Conservation (phyloP, 2,329 filamentous ascomycete genomes). For the Fusarium ambrosium region DNA sequence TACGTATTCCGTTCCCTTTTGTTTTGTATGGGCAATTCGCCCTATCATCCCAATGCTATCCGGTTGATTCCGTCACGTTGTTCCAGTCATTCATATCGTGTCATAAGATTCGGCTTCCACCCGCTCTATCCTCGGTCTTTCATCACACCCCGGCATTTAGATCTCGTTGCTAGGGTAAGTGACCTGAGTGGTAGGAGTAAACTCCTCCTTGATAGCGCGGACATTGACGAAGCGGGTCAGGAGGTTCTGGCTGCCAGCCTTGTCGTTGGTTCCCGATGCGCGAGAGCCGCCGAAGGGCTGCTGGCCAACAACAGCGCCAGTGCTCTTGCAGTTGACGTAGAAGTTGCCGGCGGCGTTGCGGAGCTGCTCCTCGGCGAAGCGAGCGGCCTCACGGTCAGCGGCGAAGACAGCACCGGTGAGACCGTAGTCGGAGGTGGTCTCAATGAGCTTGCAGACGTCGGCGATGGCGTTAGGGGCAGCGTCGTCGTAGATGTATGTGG, state of each 20-base stretch:
- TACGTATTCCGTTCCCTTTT: conserved; percentile 9
- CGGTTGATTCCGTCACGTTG: conserved; percentile 5
- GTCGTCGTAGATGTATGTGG: conserved; percentile 84
- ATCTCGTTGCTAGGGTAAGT: conserved; percentile 80
- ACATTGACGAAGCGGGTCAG: conserved; percentile 76
- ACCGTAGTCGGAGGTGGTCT: conserved; percentile 81
- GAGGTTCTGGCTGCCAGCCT: conserved; percentile 76
- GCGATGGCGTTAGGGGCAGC: conserved; percentile 68
- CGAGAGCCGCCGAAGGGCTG: conserved; percentile 79
- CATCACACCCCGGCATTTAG: conserved; percentile 47
- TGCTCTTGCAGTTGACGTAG: conserved; percentile 88
- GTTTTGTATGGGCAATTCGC: conserved; percentile 17
- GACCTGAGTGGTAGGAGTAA: conserved; percentile 72
- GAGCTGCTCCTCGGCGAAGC: conserved; percentile 77
- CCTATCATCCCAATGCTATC: conserved; percentile 1
- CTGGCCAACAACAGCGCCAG: conserved; percentile 79
- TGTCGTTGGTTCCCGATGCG: conserved; percentile 80
- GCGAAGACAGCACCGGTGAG: conserved; percentile 84
- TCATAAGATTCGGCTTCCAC: conserved; percentile 6
- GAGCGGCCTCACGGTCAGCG: conserved; percentile 73
- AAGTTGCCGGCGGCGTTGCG: conserved; percentile 85
- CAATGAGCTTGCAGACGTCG: conserved; percentile 72
- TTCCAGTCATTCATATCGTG: conserved; percentile 27
- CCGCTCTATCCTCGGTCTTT: conserved; percentile 1
- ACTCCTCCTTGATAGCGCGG: conserved; percentile 82